Base-by-base conservation (phyloP, 768 basidiomycete species). In the Termitomyces sp. region DNA sequence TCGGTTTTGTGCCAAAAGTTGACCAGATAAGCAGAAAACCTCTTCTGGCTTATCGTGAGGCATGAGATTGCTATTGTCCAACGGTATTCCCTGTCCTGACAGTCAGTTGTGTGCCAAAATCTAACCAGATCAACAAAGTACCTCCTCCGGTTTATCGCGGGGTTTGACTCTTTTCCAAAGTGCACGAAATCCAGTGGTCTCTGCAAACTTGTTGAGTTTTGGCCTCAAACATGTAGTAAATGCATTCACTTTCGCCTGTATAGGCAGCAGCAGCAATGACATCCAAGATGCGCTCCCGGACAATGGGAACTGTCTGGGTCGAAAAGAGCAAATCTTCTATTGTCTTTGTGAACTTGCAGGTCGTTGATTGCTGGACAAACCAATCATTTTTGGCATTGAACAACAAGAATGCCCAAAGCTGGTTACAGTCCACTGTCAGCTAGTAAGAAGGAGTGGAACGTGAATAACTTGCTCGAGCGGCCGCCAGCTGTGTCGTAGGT, bases 351-450 rank as follows among this genome's bases (percentile, higher is more conserved):
- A 93, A 94, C 67, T 93, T 92, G 63, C 85, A 83, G 35, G 85
- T 77, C 17, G 83, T 79, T 37, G 84, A 86, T 62, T 90, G 86
- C 19, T 79, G 69, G 34, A 91, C 81, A 64, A 95, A 93, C 16
- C 82, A 65, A 16, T 86, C 83, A 1, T 85, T 82, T 3, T 45
- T 54, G 25, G 86, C 86, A 66, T 95, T 95, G 31, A 86, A 84
- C 37, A 95, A 80, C 87, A 95, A 89, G 62, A 95, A 87, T 2
- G 93, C 87, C 94, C 92, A 95, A 8, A 96, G 67, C 89, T 92
- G 27, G 50, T n/a, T 45, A 32, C 34, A 31, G 52, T 54, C 6
- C 9, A 48, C 52, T 53, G 37, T 57, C 31, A 51, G 35, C 40
- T 17, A 14, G 47, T 51, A 46, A 23, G 16, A 38, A 27, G 42